Evolutionary conservation across 805 yeast species (phyloP).

Genomic region (Barnettozyma sucrosica): DNA sequence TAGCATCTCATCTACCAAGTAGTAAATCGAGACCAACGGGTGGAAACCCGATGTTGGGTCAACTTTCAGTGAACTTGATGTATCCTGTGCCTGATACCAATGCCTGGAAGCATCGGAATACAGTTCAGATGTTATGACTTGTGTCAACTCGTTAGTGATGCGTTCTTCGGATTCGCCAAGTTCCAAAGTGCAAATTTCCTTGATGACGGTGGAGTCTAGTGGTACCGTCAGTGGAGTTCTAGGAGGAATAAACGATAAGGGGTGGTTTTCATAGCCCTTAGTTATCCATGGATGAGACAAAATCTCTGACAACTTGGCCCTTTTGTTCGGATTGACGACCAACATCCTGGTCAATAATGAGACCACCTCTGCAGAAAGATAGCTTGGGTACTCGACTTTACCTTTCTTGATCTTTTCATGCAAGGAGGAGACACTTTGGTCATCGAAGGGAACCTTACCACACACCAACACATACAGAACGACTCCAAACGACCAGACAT

Average conservation of each 20-base stretch:
- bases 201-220: conserved; percentile 57
- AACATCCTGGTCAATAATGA: conserved; percentile 81
- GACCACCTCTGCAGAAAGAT: conserved; percentile 73
- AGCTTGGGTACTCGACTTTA: conserved; percentile 82
- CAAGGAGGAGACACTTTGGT: conserved; percentile 82
- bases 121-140: conserved; percentile 54
- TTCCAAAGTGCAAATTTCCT: conserved; percentile 72
- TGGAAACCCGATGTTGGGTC: conserved; percentile 81
- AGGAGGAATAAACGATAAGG: conserved; percentile 66
- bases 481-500: conserved; percentile 97
- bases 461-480: conserved; percentile 92
- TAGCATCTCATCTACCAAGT: conserved; percentile 77
- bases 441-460: conserved; percentile 98
- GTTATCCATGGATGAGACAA: conserved; percentile 92
- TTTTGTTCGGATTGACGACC: conserved; percentile 77
- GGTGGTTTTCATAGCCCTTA: conserved; percentile 73
- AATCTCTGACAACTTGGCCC: conserved; percentile 77
- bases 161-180: conserved; percentile 61
- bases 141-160: conserved; percentile 48
- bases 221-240: conserved; percentile 72
- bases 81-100: conserved; percentile 40
- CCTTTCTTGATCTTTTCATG: conserved; percentile 95
- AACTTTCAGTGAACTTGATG: conserved; percentile 9
- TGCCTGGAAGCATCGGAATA: conserved; percentile 57
- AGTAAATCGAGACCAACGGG: conserved; percentile 83